Evolutionary conservation across 768 basidiomycete genomes (phyloP).

Genomic region (Favolaschia claudopus): DNA sequence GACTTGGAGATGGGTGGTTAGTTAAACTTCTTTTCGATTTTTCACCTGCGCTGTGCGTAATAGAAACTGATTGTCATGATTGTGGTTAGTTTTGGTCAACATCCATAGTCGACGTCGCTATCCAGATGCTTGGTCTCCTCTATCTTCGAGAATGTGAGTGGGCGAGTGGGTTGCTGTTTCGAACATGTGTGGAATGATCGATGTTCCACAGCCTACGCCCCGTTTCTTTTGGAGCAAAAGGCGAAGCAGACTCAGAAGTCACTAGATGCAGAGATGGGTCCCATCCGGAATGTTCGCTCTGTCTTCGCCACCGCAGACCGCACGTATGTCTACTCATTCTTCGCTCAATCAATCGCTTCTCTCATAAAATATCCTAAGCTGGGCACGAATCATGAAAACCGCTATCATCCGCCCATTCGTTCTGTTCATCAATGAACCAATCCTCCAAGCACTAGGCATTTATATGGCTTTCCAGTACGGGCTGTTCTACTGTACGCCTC

Average conservation of each 20-base stretch:
- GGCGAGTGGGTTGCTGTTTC: conserved; percentile 27
- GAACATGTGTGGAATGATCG: no score
- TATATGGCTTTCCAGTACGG: conserved; percentile 81
- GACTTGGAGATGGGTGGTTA: conserved; percentile 25
- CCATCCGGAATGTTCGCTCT: conserved; percentile 50
- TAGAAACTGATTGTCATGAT: background rate
- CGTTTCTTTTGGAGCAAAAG: conserved; percentile 56
- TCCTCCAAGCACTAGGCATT: conserved; percentile 69
- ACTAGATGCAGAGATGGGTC: conserved; percentile 56
- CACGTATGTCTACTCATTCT: conserved; percentile 37
- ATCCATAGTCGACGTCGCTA: conserved; percentile 57
- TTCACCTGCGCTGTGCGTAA: background rate
- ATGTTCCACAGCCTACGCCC: conserved; percentile 50
- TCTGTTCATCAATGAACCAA: conserved; percentile 66
- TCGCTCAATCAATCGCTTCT: background rate
- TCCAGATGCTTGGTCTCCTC: conserved; percentile 65
- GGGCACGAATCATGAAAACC: conserved; percentile 56
- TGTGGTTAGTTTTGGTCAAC: conserved; percentile 65
- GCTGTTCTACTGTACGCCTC: conserved; percentile 57
- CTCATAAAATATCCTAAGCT: conserved; percentile 34
- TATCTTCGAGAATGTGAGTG: conserved; percentile 69
- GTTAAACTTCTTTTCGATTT: background rate
- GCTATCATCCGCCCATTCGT: conserved; percentile 72
- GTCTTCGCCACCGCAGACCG: conserved; percentile 40
- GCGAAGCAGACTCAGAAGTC: conserved; percentile 52